Base-by-base conservation (phyloP, 2,329 filamentous ascomycete genomes). In the Neoascochyta sp. region DNA sequence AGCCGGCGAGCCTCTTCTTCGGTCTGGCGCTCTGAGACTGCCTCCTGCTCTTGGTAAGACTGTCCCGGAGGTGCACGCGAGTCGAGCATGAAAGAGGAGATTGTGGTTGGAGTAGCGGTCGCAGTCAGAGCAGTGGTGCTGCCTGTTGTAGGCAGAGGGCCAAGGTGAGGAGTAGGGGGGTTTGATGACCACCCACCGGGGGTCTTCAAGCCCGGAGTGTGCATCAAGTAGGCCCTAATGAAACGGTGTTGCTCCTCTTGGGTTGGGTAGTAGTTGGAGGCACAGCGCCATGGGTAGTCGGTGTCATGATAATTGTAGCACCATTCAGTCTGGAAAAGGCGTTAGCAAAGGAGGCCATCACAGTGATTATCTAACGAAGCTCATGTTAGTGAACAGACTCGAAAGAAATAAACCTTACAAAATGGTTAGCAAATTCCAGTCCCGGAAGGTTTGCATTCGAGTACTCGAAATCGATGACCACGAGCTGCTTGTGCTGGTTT, bases 381-480 rank as follows among this genome's bases (percentile, higher is more conserved):
- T n/a, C n/a, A n/a, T n/a, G n/a, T n/a, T n/a, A n/a, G n/a, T n/a
- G n/a, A n/a, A n/a, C n/a, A n/a, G n/a, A n/a, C n/a, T n/a, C n/a
- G 21, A 17, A 22, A 9, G 11, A 18, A 60, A 9, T 9, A 16
- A 19, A 10, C 26, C 72, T 66, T 65, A 76, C 85, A 64, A 98
- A 98, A 64, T 98, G 92, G 61, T 98, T 98, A 35, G 88, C 92
- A 59, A 98, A 96, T 63, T 98, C 92, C 10, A 87, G 72, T 1
- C 88, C 92, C 0, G 80, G 80, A 1, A 81, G 73, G 58, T 96
- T 98, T 34, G 90, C 88, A 3, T 82, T 89, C 1, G 92, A 85
- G 58, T 98, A 98, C 57, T 98, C 92, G 53, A 98, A 98, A 61
- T 98, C 92, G 54, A 98, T 98, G 43, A 98, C 92, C 10, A 96